phyloP scores from a whole-genome alignment of 768 basidiomycete genomes.

The Leccinum uliginosum region DNA sequence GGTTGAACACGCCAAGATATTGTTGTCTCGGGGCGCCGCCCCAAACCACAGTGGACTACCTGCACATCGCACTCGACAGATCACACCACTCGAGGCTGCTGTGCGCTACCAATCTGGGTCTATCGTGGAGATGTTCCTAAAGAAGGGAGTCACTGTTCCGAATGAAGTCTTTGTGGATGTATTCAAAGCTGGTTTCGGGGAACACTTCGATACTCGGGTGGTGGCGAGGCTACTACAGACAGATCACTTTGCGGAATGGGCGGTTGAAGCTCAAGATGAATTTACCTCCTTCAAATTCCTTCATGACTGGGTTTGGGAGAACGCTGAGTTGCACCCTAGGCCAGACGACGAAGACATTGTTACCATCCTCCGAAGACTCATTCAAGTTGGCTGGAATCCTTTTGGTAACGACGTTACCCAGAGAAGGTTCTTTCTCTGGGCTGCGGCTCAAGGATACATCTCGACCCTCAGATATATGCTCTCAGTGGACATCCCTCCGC shows the following conservation, averaged over 20 bases:
- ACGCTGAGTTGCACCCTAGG: background rate
- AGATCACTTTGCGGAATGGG: background rate
- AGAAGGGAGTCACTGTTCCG: background rate
- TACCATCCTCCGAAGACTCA: background rate
- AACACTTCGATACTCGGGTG: background rate
- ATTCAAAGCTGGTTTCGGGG: background rate
- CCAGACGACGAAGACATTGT: background rate
- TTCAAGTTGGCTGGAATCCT: background rate
- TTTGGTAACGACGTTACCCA: background rate
- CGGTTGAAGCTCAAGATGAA: background rate
- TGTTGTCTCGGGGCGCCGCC: background rate
- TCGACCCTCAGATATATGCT: background rate
- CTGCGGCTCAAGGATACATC: background rate
- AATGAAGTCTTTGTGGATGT: background rate
- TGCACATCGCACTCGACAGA: background rate
- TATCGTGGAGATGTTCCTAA: background rate
- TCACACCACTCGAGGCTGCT: background rate
- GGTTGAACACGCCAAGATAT: background rate
- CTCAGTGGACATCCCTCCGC: background rate
- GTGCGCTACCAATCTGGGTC: background rate
- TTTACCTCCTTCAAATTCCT: background rate
- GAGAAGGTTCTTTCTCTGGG: background rate
- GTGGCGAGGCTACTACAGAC: background rate
- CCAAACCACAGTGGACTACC: background rate
- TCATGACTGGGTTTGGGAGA: background rate